Base-by-base conservation (phyloP, 2,329 filamentous ascomycete genomes). In the Alternaria ethzedia region DNA sequence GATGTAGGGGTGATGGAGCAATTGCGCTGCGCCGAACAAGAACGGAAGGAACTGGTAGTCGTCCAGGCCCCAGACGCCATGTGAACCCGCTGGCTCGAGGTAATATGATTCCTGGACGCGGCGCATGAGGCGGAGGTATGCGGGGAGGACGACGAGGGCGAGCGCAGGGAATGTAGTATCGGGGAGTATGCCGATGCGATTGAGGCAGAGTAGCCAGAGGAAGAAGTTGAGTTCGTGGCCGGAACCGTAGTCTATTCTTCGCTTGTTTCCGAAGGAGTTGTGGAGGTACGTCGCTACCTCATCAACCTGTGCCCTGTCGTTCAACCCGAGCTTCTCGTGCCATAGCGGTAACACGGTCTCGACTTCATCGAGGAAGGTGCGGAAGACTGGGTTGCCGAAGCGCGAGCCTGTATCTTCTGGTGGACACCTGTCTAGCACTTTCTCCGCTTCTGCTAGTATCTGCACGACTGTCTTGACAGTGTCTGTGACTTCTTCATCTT, bases 141-240 rank as follows among this genome's bases (percentile, higher is more conserved):
- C 88, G 30, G 88, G 85, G 78, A 98, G 97, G 59, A 97, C 88
- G 60, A 87, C 84, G 50, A 98, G 87, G 2, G 93, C 89, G 23
- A 98, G 79, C 5, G 90, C 82, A 30, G 88, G 87, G 80, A 97
- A 96, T 70, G 94, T 91, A 11, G 84, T 72, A 6, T 80, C 78
- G 1, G 86, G 82, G 36, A 98, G 78, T 20, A 93, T 80, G 11
- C 85, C 83, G 15, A 97, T 85, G 75, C 95, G 91, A 78, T 96
- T 93, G 0, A 99, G 89, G 76, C 93, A 97, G n/a, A 99, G 87
- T 36, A 98, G 87, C 94, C 95, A 99, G 77, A 97, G 91, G 79
- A 95, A 86, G 82, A 99, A 98, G 83, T 99, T 98, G 66, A 99
- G 87, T 82, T 99, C 96, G 80, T 99, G 96, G 3, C 96, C 96